Base-by-base conservation (phyloP, 805 yeast genomes). In the Wickerhamiella australiensis region DNA sequence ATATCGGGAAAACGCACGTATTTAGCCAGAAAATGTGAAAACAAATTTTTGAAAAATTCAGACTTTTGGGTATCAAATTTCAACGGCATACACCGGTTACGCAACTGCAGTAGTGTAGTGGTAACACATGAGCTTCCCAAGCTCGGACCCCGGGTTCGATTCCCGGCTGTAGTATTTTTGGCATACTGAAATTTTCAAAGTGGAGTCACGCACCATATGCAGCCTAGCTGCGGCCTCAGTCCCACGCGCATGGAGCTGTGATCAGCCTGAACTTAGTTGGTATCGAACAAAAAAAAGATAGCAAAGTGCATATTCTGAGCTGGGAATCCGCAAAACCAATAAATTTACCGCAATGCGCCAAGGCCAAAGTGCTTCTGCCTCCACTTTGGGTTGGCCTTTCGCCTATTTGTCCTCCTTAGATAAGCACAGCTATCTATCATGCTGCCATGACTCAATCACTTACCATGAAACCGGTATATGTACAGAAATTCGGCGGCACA, bases 401-500 rank as follows among this genome's bases (percentile, higher is more conserved):
- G n/a, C n/a, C n/a, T n/a, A n/a, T n/a, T n/a, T n/a, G n/a, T 33
- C 7, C 15, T 33, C 37, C 6, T 12, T 33, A n/a, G 12, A n/a
- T n/a, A 12, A 7, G 13, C 18, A 5, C 37, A 33, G 37, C 7
- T 33, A n/a, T 33, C 18, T 17, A 5, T 17, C 37, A 33, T 6
- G 7, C 12, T 17, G 6, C 12, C 23, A 18, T 36, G 40, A 36
- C 42, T 21, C 27, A 20, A 18, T 38, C 17, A 5, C 17, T 38
- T 26, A 20, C 25, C 18, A 23, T 45, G 55, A 60, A 58, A 35
- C 66, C 45, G 15, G 82, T 90, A 88, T 65, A 83, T 2, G 83
- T 92, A 5, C 98, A 92, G 65, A 92, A 92, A 66, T 92, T 85
- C 61, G 98, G 98, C 45, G 98, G 98, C 49, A 92, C 98, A 13